Base-by-base conservation (phyloP, 2,329 filamentous ascomycete genomes). In the Fusarium cyanostomum region DNA sequence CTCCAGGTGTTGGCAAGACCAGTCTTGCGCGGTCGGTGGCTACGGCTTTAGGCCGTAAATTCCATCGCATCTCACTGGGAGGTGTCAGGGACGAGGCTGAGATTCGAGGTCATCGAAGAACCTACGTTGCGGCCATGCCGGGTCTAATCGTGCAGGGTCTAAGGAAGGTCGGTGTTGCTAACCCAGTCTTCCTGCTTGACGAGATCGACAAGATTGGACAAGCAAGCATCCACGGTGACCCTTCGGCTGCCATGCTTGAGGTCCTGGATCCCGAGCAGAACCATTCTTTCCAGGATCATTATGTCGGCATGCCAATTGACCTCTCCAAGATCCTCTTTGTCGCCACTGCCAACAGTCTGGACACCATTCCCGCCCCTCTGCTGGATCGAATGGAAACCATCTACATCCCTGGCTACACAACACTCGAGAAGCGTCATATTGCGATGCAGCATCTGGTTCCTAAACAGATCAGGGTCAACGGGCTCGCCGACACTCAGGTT, bases 91-190 rank as follows among this genome's bases (percentile, higher is more conserved):
- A 99, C 71, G 95, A 99, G 76, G 95, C 95, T 13, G 95, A 99
- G 79, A 98, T 99, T 59, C 87, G 95, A 58, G 95, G 95, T 9
- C 95, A 99, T 77, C 86, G 95, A 53, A 86, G 95, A 68, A 99
- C 95, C 1, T 99, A 99, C 73, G 95, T 99, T 56, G 95, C 95
- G 18, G 95, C 95, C n/a, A 97, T 99, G 94, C 95, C 95, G 9
- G 95, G 95, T 51, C 82, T 98, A 52, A 91, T 99, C 57, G 94
- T 98, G 27, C 94, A 93, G 74, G 95, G 94, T 0, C 76, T 99
- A 52, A 94, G 95, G 79, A 99, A 98, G 80, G 94, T 96, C 28
- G 94, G 94, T 42, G 94, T 98, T 16, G 88, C 92, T 3, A 99
- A 99, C 73, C 95, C 95, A 0, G 94, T 99, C 54, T 92, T 99